Evolutionary conservation across 768 basidiomycete species (phyloP).

Genomic region (Erythrobasidium yunnanense): DNA sequence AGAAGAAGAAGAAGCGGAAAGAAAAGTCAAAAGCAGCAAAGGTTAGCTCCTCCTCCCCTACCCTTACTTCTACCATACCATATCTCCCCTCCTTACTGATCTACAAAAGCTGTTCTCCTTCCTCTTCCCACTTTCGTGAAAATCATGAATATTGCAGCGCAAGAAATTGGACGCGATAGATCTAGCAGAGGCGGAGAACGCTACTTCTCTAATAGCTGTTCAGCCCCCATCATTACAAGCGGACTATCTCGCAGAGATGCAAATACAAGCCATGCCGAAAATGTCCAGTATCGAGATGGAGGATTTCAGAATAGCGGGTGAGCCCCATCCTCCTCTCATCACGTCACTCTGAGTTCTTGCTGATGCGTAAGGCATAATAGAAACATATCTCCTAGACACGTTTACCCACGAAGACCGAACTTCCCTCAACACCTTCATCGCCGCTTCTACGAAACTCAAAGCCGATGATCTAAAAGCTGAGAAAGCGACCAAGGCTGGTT

Average conservation of each 20-base stretch:
- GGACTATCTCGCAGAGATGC: constrained; percentile 24
- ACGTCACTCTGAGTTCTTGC: background rate
- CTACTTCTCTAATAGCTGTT: constrained; percentile 15
- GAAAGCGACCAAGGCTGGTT: constrained; percentile 54
- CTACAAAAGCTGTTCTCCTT: too few relatives aligned
- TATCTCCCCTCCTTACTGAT: background rate
- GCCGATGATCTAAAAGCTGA: background rate
- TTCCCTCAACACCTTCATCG: background rate
- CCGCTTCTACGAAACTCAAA: background rate
- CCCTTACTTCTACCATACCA: background rate
- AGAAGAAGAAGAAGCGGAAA: constrained; percentile 23
- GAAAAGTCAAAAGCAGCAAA: constrained; percentile 22
- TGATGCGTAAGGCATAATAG: background rate
- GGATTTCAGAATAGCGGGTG: constrained; percentile 18
- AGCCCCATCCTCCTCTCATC: background rate
- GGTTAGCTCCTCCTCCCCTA: background rate
- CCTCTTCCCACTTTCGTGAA: too few relatives aligned
- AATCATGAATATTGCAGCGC: too few relatives aligned
- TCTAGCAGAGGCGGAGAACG: background rate
- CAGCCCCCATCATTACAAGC: constrained; percentile 22
- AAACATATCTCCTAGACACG: constrained; percentile 13
- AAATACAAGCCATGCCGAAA: constrained; percentile 7
- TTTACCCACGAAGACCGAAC: background rate
- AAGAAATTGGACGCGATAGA: constrained; percentile 7
- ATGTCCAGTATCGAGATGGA: constrained; percentile 15